These are phyloP conservation scores for Paecilomyces fulvus DNA, from an alignment of 2,329 filamentous ascomycete genomes.

Conservation along the genomic window DNA sequence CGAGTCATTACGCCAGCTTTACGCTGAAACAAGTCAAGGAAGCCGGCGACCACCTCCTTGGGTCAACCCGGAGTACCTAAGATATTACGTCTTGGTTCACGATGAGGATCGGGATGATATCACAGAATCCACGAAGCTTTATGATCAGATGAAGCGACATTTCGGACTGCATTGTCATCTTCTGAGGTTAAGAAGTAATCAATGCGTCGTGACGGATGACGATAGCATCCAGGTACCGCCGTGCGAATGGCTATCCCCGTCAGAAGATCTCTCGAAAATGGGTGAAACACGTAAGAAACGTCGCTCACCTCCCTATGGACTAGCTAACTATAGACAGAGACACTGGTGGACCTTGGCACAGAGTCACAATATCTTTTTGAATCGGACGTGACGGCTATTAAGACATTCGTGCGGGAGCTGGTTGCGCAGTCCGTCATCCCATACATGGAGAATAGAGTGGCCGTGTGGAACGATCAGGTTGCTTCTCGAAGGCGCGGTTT, in stretches of 20 bases:
- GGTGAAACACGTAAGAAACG: constrained; percentile 47
- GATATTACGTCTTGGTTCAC: constrained; percentile 94
- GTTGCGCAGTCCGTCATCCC: constrained; percentile 91
- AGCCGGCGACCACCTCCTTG: constrained; percentile 67
- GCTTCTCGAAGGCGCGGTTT: constrained; percentile 82
- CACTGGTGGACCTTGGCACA: constrained; percentile 54
- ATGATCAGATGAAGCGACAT: constrained; percentile 99
- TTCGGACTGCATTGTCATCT: constrained; percentile 94
- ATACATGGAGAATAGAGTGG: constrained; percentile 87
- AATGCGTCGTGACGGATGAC: constrained; percentile 82
- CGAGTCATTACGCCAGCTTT: constrained; percentile 75
- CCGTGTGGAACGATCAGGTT: constrained; percentile 95
- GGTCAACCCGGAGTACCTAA: constrained; percentile 84
- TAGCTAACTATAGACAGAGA: constrained; percentile 21
- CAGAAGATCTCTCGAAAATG: constrained; percentile 73
- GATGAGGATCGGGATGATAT: constrained; percentile 96
- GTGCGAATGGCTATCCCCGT: constrained; percentile 81
- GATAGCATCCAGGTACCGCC: constrained; percentile 74
- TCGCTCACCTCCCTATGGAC: background rate
- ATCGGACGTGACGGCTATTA: constrained; percentile 80
- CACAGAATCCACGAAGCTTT: constrained; percentile 75
- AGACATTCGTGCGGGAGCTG: constrained; percentile 85
- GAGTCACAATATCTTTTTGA: constrained; percentile 77
- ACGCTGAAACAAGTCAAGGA: constrained; percentile 73
- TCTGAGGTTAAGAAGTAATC: constrained; percentile 71